phyloP scores from a whole-genome alignment of 257 asterid genomes.

The Knoxia roxburghii region DNA sequence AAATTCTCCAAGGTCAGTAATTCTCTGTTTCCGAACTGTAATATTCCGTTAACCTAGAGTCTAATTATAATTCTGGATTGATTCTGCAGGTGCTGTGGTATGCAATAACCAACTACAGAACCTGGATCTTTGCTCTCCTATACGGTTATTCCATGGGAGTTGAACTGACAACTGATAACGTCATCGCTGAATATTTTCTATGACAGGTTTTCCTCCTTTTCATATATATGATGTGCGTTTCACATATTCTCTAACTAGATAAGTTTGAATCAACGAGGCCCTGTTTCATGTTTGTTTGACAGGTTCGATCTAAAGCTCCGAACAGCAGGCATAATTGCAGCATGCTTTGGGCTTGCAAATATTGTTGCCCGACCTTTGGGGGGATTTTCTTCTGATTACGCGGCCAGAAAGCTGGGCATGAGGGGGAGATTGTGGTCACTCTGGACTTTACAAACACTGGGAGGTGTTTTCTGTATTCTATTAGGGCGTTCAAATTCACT shows the following conservation, averaged over 20 bases:
- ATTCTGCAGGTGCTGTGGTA: conserved; percentile 38
- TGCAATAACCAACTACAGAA: conserved; percentile 18
- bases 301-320: conserved; percentile 47
- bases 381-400: conserved; percentile 38
- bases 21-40: conserved; percentile 33
- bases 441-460: conserved; percentile 47
- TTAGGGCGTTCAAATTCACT: conserved; percentile 41
- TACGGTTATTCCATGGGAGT: conserved; percentile 70
- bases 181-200: conserved; percentile 51
- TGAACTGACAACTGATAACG: conserved; percentile 48
- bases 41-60: conserved; percentile 38
- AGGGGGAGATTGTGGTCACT: conserved; percentile 56
- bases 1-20: conserved; percentile 3
- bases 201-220: conserved; percentile 28
- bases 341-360: conserved; percentile 54
- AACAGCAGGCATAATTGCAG: conserved; percentile 48
- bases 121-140: conserved; percentile 53
- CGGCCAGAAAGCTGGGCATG: conserved; percentile 49
- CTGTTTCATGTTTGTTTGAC: not conserved
- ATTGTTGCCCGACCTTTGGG: conserved; percentile 48
- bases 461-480: conserved; percentile 45
- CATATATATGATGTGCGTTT: not conserved
- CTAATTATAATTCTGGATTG: not conserved
- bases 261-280: too few species aligned
- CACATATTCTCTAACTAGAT: too few species aligned